Base-by-base conservation (phyloP, 768 basidiomycete species). In the Kwoniella heveanensis region DNA sequence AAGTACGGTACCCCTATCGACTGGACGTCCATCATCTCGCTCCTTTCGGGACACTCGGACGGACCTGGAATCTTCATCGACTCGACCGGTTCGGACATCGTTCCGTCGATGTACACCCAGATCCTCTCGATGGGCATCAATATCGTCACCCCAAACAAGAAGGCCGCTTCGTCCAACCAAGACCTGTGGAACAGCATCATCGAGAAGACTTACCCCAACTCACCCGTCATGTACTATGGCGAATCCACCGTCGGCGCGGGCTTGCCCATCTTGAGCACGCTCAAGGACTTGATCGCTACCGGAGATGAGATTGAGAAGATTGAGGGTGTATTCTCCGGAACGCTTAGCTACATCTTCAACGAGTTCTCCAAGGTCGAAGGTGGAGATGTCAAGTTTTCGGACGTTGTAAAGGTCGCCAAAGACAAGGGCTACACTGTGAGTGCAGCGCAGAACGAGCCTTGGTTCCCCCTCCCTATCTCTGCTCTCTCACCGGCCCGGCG, bases 301-400 rank as follows among this genome's bases (percentile, higher is more conserved):
- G 96, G 95, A 1, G 96, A 99, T 78, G 89, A 91, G 88, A 83
- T 95, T 66, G 82, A 84, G 72, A 95, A 91, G 83, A 91, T 98
- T 68, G 96, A 99, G 80, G 96, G 96, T 39, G 96, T 98, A 22
- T 91, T 99, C 80, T 93, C 91, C 4, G 96, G 96, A 9, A 99
- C 96, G 2, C 87, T 99, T 84, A 92, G 90, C 77, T 99, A 98
- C 83, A 98, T 99, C 82, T 99, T 99, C 85, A 98, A 98, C 82
- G 88, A 92, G 66, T 91, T 93, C 82, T 88, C 90, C 1, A 88
- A 86, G 3, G 87, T 86, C 1, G 83, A 85, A 50, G 81, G 86
- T 4, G 85, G 85, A 53, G 68, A 77, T 57, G 79, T 79, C 60
- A 81, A 79, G 69, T 98, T 99, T 82, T 95, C 92, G 4, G 88